Conservation (phyloP, 2,329 filamentous ascomycete species). For the Nemania sp. region DNA sequence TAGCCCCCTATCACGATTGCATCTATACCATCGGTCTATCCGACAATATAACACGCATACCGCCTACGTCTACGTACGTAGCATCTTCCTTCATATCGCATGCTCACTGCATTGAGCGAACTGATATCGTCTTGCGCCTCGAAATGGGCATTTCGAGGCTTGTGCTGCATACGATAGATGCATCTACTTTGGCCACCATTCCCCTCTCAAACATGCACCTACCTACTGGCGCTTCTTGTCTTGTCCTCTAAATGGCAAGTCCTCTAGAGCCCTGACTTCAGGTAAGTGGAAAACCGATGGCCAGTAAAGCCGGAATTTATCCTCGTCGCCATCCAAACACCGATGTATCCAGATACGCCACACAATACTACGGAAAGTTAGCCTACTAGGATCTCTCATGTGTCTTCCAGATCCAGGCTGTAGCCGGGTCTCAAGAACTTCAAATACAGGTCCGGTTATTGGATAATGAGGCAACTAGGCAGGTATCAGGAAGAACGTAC, state of each 20-base stretch:
- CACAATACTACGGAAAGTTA: constrained; percentile 61
- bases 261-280: constrained; percentile 56
- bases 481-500: constrained; percentile 24
- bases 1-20: background rate
- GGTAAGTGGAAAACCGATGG: constrained; percentile 68
- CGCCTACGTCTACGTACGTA: no score
- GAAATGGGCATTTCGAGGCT: background rate
- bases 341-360: constrained; percentile 87
- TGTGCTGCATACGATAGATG: background rate
- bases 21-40: background rate
- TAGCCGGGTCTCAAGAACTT: background rate
- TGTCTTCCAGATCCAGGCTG: background rate
- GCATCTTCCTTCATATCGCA: no score
- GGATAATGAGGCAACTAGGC: background rate
- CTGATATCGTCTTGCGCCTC: background rate
- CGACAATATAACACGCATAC: background rate
- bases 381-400: constrained; percentile 1
- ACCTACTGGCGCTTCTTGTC: constrained; percentile 47
- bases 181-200: background rate
- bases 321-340: constrained; percentile 78
- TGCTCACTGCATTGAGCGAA: no score
- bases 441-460: background rate
- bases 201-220: background rate
- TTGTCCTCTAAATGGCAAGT: constrained; percentile 23
- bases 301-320: constrained; percentile 79